phyloP scores from a whole-genome alignment of 2,329 filamentous ascomycete species.

The Diaporthe australafricana region DNA sequence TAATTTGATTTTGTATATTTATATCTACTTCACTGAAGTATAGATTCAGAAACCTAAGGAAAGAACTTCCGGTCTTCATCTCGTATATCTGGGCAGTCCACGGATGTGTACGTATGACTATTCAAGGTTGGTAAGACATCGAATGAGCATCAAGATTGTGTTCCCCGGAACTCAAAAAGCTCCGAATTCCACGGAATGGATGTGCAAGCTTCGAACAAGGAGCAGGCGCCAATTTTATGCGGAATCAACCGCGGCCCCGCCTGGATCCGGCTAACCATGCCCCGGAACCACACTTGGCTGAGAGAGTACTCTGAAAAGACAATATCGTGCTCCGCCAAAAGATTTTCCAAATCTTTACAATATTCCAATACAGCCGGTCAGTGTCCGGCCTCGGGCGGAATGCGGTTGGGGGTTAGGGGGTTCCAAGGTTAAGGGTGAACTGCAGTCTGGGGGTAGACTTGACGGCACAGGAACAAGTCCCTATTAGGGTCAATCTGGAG shows the following conservation, averaged over 20 bases:
- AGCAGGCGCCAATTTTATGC: background rate
- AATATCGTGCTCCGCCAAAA: background rate
- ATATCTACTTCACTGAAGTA: too few relatives aligned
- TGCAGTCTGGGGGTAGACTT: too few relatives aligned
- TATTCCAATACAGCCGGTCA: background rate
- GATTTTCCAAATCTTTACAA: background rate
- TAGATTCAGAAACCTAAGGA: too few relatives aligned
- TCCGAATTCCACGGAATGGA: background rate
- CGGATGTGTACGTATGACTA: background rate
- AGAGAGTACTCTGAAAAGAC: too few relatives aligned
- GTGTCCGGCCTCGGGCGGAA: background rate
- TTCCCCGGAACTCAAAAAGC: background rate
- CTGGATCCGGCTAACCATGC: background rate
- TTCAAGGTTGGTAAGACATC: background rate
- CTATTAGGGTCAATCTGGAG: too few relatives aligned
- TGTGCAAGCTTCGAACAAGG: background rate
- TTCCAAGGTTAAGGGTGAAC: too few relatives aligned
- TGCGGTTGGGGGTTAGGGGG: background rate
- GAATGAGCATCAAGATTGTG: background rate
- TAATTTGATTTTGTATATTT: background rate
- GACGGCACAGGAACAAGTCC: too few relatives aligned
- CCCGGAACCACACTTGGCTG: background rate
- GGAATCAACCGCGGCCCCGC: conserved; percentile 7
- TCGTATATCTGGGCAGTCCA: background rate
- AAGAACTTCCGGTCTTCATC: background rate